Evolutionary conservation across 1,284 basidiomycete genomes (phyloP).

Genomic region (Sanghuangporus baumii): DNA sequence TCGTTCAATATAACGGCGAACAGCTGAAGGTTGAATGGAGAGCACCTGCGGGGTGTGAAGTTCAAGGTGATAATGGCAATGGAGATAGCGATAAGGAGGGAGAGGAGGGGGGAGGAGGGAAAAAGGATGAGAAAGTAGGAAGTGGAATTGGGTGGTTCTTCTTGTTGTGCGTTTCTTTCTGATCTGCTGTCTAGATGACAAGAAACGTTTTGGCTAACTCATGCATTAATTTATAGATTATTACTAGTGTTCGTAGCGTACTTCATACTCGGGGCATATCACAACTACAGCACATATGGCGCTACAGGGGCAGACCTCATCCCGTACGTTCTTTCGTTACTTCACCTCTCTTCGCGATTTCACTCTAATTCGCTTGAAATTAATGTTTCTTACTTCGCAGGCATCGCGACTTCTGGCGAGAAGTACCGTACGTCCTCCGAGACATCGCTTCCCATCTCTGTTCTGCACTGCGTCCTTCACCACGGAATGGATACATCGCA

Average conservation of each 20-base stretch:
- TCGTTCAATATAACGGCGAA: conserved; percentile 56
- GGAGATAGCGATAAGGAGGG: conserved; percentile 30
- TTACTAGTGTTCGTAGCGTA: conserved; percentile 63
- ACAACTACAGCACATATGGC: conserved; percentile 80
- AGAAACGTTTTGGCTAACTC: not conserved
- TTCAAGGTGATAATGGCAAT: conserved; percentile 30
- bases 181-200: not conserved
- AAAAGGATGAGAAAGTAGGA: conserved; percentile 41
- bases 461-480: conserved; percentile 59
- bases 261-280: conserved; percentile 71
- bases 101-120: conserved; percentile 28
- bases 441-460: conserved; percentile 75
- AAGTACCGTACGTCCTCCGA: conserved; percentile 76
- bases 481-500: conserved; percentile 67
- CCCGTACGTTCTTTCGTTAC: conserved; percentile 48
- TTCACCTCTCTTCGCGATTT: not conserved
- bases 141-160: conserved; percentile 82
- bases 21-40: conserved; percentile 55
- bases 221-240: conserved; percentile 40
- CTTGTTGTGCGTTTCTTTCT: conserved; percentile 54
- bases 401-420: conserved; percentile 83
- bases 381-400: conserved; percentile 32
- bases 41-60: conserved; percentile 44
- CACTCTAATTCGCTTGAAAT: conserved; percentile 11
- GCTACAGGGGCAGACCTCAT: conserved; percentile 74